These are phyloP conservation scores for Plantago lanceolata DNA, from an alignment of 305 asterid genomes.

Conservation along the genomic window DNA sequence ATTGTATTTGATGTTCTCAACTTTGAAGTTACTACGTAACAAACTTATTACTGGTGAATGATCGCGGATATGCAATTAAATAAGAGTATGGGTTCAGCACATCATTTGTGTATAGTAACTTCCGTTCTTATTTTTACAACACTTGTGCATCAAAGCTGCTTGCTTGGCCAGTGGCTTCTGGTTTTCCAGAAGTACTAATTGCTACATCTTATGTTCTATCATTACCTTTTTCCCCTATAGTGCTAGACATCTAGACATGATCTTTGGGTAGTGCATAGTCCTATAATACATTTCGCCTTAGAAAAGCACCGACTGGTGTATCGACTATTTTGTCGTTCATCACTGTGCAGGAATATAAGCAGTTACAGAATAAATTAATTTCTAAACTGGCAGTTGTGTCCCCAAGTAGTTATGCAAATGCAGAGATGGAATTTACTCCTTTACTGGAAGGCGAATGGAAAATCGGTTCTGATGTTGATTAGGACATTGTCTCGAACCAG, in stretches of 20 bases:
- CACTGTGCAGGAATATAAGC: neutral
- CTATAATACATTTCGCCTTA: neutral
- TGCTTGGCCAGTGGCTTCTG: neutral
- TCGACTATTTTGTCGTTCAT: neutral
- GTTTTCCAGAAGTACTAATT: neutral
- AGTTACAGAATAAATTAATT: neutral
- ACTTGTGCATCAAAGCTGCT: neutral
- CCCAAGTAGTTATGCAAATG: no score
- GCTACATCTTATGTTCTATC: neutral
- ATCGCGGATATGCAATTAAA: neutral
- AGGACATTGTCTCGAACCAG: no score
- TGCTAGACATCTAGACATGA: neutral
- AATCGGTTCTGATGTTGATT: no score
- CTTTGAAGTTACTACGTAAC: neutral
- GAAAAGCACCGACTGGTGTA: neutral
- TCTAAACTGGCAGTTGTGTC: neutral
- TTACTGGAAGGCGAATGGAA: no score
- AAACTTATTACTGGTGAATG: neutral
- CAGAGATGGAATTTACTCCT: no score
- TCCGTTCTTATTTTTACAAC: conserved; percentile 4
- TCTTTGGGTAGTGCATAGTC: neutral
- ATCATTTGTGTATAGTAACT: conserved; percentile 9
- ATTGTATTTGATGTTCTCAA: neutral
- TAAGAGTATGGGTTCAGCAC: neutral
- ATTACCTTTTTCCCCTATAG: neutral